These are phyloP conservation scores for Zygosaccharomyces sapae DNA, from an alignment of 1,139 yeast species.

Conservation along the genomic window DNA sequence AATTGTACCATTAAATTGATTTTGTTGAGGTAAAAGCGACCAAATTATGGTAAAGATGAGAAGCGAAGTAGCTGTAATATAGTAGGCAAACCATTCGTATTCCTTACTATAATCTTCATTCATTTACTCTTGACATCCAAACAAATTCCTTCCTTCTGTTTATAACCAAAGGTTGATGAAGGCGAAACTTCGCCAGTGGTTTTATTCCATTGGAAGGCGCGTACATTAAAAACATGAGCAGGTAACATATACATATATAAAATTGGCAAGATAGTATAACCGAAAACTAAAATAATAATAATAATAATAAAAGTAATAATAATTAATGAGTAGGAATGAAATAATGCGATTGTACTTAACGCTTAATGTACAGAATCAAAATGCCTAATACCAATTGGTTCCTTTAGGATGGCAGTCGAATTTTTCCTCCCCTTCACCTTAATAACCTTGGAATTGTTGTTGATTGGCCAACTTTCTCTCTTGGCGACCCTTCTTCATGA, in stretches of 20 bases:
- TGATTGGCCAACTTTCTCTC: conserved; percentile 60
- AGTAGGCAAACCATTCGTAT: conserved; percentile 30
- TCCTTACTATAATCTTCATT: conserved; percentile 19
- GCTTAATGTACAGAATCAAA: conserved; percentile 9
- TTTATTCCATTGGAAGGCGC: neutral
- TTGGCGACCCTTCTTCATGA: conserved; percentile 80
- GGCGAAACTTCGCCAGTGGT: too few species aligned
- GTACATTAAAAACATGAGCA: neutral
- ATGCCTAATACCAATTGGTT: conserved; percentile 26
- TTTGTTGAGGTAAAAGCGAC: conserved; percentile 23
- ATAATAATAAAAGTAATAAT: too few species aligned
- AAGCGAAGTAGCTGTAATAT: conserved; percentile 21
- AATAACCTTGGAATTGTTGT: conserved; percentile 25
- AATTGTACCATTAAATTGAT: conserved; percentile 3
- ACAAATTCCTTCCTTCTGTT: too few species aligned
- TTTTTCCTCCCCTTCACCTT: neutral
- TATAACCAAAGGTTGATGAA: too few species aligned
- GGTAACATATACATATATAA: neutral
- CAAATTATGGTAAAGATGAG: conserved; percentile 23
- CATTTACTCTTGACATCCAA: conserved; percentile 19
- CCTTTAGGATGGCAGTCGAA: neutral
- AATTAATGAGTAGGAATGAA: too few species aligned
- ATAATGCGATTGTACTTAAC: conserved; percentile 2
- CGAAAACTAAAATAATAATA: too few species aligned
- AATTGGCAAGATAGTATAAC: neutral